Base-by-base conservation (phyloP, 1,284 basidiomycete species). In the Athelia psychrophila region DNA sequence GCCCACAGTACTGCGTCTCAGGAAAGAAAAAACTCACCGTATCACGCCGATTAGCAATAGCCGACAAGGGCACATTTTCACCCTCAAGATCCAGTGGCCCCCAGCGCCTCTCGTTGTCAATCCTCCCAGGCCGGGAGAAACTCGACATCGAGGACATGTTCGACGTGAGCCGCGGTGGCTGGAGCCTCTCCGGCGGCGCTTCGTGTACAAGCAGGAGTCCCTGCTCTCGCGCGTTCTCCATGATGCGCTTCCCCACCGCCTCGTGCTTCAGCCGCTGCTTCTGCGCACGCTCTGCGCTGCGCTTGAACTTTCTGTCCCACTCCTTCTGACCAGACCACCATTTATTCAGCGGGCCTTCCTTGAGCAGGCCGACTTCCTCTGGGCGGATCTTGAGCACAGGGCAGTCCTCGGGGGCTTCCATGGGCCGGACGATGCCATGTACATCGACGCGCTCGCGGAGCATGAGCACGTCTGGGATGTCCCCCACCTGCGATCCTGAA, bases 401-500 rank as follows among this genome's bases (percentile, higher is more conserved):
- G 1, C 95, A 72, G 15, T 85, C 75, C 1, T 76, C 70, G 46
- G 70, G 71, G 1, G 81, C 74, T 63, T 95, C 92, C 73, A 95
- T 83, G 0, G 82, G 77, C 16, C 93, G 80, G 4, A 84, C 72
- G 3, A 71, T 66, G 2, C 92, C 92, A 18, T 76, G 69, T 12
- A 86, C 77, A 54, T 86, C 78, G 20, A 95, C 85, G 5, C 93
- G 80, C 64, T 95, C 90, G 12, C 93, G 82, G 56, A 94, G 85
- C 75, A 83, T 78, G 24, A 66, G 33, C 10, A 72, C 62, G 12
- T 60, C 59, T 3, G 64, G 56, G 22, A 69, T 62, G 45, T 71
- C 69, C 57, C 60, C 44, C 47, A 22, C 38, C 16, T 22, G 6
- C n/a, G n/a, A n/a, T n/a, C 9, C n/a, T n/a, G n/a, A 35, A 10